These are phyloP conservation scores for Trametopsis cervina DNA, from an alignment of 768 basidiomycete species.

Conservation along the genomic window DNA sequence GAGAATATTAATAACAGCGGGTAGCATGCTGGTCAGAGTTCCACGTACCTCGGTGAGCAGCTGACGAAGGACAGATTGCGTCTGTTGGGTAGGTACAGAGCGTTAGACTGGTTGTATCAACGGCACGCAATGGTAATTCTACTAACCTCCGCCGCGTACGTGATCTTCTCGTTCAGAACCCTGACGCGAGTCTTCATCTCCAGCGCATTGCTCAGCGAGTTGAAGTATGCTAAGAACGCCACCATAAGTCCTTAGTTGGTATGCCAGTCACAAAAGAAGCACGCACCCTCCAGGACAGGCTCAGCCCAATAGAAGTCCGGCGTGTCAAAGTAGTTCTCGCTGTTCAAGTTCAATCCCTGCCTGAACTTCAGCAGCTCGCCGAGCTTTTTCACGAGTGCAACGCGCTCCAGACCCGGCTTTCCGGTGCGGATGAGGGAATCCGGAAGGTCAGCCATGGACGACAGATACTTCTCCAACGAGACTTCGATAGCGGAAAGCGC, in stretches of 20 bases:
- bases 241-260: background rate
- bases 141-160: conserved; percentile 73
- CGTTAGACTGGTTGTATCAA: background rate
- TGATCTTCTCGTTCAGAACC: conserved; percentile 87
- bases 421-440: conserved; percentile 71
- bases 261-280: background rate
- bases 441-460: conserved; percentile 75
- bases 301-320: conserved; percentile 96
- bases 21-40: background rate
- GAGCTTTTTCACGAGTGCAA: conserved; percentile 84
- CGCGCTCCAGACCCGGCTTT: conserved; percentile 74
- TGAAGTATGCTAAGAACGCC: conserved; percentile 63
- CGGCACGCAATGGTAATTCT: background rate
- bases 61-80: conserved; percentile 85
- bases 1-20: background rate
- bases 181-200: conserved; percentile 80
- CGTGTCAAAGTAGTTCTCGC: conserved; percentile 83
- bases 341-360: conserved; percentile 85
- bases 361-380: conserved; percentile 89
- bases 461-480: conserved; percentile 75
- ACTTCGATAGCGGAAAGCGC: conserved; percentile 83
- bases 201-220: conserved; percentile 75
- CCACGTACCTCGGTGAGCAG: conserved; percentile 71
- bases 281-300: conserved; percentile 77
- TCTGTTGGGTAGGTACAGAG: conserved; percentile 29